A percentile compares a stretch with the other conserved stretches of the same genome.
Conservation (phyloP, 257 asterid genomes). For the Dorcoceras hygrometricum region DNA sequence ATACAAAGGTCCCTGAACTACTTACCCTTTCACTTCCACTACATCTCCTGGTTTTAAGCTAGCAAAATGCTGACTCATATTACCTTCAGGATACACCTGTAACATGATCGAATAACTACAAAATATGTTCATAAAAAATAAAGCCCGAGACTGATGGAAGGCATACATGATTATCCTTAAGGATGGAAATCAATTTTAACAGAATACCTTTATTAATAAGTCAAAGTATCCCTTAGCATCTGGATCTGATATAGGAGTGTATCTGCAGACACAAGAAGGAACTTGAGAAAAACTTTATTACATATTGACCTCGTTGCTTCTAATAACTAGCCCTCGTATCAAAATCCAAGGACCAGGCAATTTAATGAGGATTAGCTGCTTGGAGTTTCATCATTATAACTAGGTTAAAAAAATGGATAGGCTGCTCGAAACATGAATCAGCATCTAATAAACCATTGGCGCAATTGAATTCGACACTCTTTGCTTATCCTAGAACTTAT, state of each 20-base stretch:
- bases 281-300: slow-evolving; percentile 28
- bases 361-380: not conserved
- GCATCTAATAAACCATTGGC: slow-evolving; percentile 21
- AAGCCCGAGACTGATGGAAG: slow-evolving; percentile 2
- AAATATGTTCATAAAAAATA: slow-evolving; percentile 9
- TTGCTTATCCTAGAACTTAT: slow-evolving; percentile 12
- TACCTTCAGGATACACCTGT: slow-evolving; percentile 96
- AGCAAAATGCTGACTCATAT: slow-evolving; percentile 98
- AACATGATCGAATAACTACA: slow-evolving; percentile 24
- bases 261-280: slow-evolving; percentile 56
- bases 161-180: slow-evolving; percentile 6
- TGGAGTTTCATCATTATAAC: not conserved
- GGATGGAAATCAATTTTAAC: slow-evolving; percentile 19
- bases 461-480: slow-evolving; percentile 14
- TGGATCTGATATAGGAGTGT: slow-evolving; percentile 96
- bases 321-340: slow-evolving; percentile 2
- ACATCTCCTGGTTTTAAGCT: slow-evolving; percentile 91
- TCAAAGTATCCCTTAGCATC: slow-evolving; percentile 82
- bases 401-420: not conserved
- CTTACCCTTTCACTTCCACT: slow-evolving; percentile 92
- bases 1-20: slow-evolving; percentile 20
- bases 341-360: not conserved
- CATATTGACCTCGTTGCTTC: slow-evolving; percentile 16
- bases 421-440: slow-evolving; percentile 14
- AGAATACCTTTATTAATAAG: slow-evolving; percentile 80